Conservation (phyloP, 257 asterid species). For the Thymus mandschuricus region DNA sequence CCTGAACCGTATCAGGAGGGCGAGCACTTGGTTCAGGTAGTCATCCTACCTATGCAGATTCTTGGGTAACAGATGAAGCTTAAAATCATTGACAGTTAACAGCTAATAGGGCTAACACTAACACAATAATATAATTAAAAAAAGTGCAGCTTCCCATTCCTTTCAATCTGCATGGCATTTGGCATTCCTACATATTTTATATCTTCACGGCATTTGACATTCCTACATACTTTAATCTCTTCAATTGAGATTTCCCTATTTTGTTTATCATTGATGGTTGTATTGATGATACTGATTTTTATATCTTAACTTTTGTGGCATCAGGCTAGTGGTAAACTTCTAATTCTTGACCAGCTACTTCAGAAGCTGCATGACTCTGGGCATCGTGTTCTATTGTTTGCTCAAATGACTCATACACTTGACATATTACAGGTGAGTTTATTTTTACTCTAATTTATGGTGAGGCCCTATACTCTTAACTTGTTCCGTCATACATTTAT, state of each 20-base stretch:
- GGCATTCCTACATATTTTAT: constrained; percentile 3
- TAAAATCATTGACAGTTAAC: constrained; percentile 4
- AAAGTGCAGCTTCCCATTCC: constrained; percentile 14
- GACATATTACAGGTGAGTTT: constrained; percentile 80
- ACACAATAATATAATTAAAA: constrained; percentile 6
- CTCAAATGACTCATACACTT: constrained; percentile 97
- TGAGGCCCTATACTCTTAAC: constrained; percentile 20
- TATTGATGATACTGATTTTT: constrained; percentile 15
- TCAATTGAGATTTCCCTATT: constrained; percentile 15
- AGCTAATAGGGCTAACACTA: constrained; percentile 19
- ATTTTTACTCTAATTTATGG: constrained; percentile 15
- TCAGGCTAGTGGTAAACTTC: constrained; percentile 94
- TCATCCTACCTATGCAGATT: constrained; percentile 31
- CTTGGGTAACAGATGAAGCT: constrained; percentile 15
- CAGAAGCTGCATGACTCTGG: constrained; percentile 66
- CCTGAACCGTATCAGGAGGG: constrained; percentile 99
- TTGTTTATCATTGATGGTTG: constrained; percentile 2
- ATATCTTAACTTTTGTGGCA: constrained; percentile 17
- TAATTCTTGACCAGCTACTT: constrained; percentile 79
- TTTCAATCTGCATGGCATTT: constrained; percentile 16
- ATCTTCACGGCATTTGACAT: background rate
- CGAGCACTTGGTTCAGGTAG: constrained; percentile 93
- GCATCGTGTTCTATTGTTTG: constrained; percentile 83
- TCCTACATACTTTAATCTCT: constrained; percentile 22
- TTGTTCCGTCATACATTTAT: constrained; percentile 17